These are phyloP conservation scores for Microcyclosporella mali DNA, from an alignment of 2,329 filamentous ascomycete genomes.

Conservation along the genomic window DNA sequence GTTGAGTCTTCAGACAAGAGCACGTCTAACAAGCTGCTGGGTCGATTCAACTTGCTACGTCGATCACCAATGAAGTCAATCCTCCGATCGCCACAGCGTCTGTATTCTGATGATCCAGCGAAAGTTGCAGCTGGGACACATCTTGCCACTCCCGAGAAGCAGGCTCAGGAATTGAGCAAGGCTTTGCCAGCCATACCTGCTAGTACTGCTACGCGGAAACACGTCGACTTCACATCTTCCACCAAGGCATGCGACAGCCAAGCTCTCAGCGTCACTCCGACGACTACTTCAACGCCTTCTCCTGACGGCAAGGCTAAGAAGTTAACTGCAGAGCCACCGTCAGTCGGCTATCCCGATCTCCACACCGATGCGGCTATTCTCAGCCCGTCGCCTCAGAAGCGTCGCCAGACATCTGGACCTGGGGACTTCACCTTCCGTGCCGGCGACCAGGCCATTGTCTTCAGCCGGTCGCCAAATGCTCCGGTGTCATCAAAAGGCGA, in stretches of 20 bases:
- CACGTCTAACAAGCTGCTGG: conserved; percentile 32
- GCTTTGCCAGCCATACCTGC: conserved; percentile 37
- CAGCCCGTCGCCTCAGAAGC: conserved; percentile 29
- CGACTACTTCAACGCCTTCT: conserved; percentile 27
- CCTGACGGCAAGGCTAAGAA: conserved; percentile 11
- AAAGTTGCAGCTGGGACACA: conserved; percentile 58
- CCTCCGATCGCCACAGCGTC: conserved; percentile 53
- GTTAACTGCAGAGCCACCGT: conserved; percentile 4
- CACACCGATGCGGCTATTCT: conserved; percentile 18
- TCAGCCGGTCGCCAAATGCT: conserved; percentile 34
- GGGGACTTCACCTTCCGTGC: conserved; percentile 46
- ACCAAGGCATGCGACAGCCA: conserved; percentile 38
- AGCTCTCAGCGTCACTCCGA: conserved; percentile 17
- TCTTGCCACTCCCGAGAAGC: conserved; percentile 38
- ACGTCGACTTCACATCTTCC: conserved; percentile 69
- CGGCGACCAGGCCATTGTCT: conserved; percentile 37
- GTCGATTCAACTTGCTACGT: conserved; percentile 45
- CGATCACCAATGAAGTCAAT: conserved; percentile 55
- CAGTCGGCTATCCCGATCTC: conserved; percentile 15
- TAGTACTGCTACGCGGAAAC: conserved; percentile 61
- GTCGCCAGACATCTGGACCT: conserved; percentile 32
- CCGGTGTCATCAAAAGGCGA: conserved; percentile 26
- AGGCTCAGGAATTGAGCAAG: conserved; percentile 12
- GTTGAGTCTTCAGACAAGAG: conserved; percentile 28
- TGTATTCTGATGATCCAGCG: conserved; percentile 53